Percentiles rank a stretch among this genome's conserved stretches.
Conservation (phyloP, 2,329 filamentous ascomycete species). For the Talaromyces rugulosus region DNA sequence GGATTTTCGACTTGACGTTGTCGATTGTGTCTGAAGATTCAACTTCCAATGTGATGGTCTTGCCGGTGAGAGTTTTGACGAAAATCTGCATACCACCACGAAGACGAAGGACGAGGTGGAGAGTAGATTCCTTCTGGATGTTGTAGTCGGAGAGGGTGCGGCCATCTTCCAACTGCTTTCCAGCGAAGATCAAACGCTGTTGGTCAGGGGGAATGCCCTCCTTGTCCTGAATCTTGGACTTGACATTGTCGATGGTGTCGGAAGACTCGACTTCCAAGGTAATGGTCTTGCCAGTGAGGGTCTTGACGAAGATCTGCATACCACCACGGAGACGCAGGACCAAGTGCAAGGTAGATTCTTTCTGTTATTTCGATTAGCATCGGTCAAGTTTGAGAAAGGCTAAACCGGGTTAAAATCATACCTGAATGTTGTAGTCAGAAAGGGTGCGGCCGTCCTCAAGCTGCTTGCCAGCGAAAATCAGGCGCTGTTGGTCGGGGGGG, state of each 20-base stretch:
- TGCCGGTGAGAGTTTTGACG: slow-evolving; percentile 63
- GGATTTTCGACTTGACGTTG: slow-evolving; percentile 90
- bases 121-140: slow-evolving; percentile 88
- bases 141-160: slow-evolving; percentile 90
- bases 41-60: slow-evolving; percentile 91
- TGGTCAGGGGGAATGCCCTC: slow-evolving; percentile 95
- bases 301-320: slow-evolving; percentile 71
- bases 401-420: not conserved
- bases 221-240: slow-evolving; percentile 66
- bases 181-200: slow-evolving; percentile 92
- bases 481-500: slow-evolving; percentile 54
- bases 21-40: slow-evolving; percentile 88
- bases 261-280: slow-evolving; percentile 45
- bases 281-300: slow-evolving; percentile 95
- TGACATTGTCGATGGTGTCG: slow-evolving; percentile 14
- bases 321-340: slow-evolving; percentile 68
- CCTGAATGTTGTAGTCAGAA: slow-evolving; percentile 51
- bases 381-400: not conserved
- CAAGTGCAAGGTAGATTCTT: slow-evolving; percentile 66
- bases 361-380: slow-evolving; percentile 28
- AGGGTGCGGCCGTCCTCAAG: slow-evolving; percentile 55
- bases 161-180: slow-evolving; percentile 94
- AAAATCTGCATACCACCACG: slow-evolving; percentile 70
- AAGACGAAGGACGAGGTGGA: slow-evolving; percentile 80
- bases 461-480: slow-evolving; percentile 57